A percentile compares a stretch with the other conserved stretches of the same genome.
Conservation (phyloP, 2,329 filamentous ascomycete species). For the Colletotrichum tanaceti region DNA sequence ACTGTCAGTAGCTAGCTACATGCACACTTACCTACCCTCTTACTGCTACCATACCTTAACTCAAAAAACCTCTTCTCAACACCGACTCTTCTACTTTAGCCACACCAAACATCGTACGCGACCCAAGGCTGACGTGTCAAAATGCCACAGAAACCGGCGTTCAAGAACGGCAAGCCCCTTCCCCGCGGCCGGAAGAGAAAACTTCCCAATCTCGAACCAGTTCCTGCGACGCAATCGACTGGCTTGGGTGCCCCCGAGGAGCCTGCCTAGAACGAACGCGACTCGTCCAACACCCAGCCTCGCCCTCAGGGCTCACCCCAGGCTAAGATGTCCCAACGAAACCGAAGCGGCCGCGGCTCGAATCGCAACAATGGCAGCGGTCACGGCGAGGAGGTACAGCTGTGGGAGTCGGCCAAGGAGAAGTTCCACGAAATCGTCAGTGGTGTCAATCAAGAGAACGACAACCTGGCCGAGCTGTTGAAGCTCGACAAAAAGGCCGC, state of each 20-base stretch:
- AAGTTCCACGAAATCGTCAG: slow-evolving; percentile 54
- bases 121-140: slow-evolving; percentile 9
- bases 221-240: not conserved
- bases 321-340: slow-evolving; percentile 56
- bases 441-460: slow-evolving; percentile 57
- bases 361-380: slow-evolving; percentile 57
- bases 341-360: slow-evolving; percentile 57
- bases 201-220: not conserved
- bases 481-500: slow-evolving; percentile 56
- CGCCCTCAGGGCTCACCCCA: slow-evolving; percentile 11
- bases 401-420: slow-evolving; percentile 56
- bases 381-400: slow-evolving; percentile 57
- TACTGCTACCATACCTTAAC: not conserved
- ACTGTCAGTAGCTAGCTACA: slow-evolving; percentile 14
- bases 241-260: slow-evolving; percentile 1
- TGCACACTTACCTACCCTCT: not conserved
- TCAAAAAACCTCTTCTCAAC: not conserved
- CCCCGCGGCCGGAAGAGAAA: not conserved
- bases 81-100: not conserved
- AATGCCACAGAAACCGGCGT: slow-evolving; percentile 8
- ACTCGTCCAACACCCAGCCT: slow-evolving; percentile 9
- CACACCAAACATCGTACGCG: not conserved
- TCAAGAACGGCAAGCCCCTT: not conserved
- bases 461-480: slow-evolving; percentile 54
- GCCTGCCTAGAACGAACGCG: slow-evolving; percentile 24